phyloP scores from a whole-genome alignment of 2,329 filamentous ascomycete species.

The Ilyonectria robusta region DNA sequence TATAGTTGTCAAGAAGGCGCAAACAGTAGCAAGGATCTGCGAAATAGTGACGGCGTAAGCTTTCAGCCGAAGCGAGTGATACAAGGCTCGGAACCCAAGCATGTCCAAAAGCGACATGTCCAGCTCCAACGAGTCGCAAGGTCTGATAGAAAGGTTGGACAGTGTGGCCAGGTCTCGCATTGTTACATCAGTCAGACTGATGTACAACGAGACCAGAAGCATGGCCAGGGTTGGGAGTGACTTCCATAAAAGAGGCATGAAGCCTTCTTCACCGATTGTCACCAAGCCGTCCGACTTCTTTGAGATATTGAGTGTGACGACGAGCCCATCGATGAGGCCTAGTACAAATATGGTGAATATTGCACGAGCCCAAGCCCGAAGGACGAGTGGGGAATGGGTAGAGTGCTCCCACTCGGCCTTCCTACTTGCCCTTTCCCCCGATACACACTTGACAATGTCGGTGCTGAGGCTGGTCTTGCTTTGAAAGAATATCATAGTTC shows the following conservation, averaged over 20 bases:
- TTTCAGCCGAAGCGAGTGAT: conserved; percentile 1
- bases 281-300: not conserved
- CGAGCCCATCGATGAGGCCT: not conserved
- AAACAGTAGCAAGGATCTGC: not conserved
- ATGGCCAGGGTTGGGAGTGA: not conserved
- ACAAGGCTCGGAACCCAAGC: not conserved
- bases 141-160: not conserved
- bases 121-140: not conserved
- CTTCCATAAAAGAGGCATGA: not conserved
- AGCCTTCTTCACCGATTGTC: not conserved
- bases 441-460: not conserved
- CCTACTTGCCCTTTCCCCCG: not conserved
- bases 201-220: not conserved
- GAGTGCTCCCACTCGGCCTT: not conserved
- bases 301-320: not conserved
- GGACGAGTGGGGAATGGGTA: not conserved
- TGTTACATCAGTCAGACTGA: not conserved
- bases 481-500: not conserved
- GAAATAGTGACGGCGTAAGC: not conserved
- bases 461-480: not conserved
- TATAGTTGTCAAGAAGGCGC: not conserved
- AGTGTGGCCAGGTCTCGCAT: not conserved
- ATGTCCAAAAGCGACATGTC: conserved; percentile 12
- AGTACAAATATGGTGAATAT: not conserved
- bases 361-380: not conserved